These are phyloP conservation scores for Vicia faba DNA, from an alignment of 306 rosid genomes.

Conservation along the genomic window DNA sequence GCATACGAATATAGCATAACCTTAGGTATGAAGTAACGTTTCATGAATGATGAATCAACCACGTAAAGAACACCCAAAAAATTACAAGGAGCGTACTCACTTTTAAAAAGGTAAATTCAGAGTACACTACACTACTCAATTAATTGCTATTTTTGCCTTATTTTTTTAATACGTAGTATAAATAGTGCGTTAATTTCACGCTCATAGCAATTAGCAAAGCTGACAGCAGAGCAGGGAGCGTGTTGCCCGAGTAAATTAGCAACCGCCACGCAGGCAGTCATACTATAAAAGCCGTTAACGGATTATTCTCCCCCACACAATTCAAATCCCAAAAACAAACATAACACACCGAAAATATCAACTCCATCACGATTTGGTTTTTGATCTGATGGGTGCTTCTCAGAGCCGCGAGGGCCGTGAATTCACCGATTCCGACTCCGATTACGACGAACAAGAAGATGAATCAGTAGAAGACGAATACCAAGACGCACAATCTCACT, in stretches of 20 bases:
- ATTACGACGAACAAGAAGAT: constrained; percentile 48
- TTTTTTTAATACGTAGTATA: neutral
- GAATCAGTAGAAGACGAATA: constrained; percentile 40
- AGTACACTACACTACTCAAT: too few species aligned
- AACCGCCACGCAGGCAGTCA: neutral
- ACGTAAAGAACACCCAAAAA: neutral
- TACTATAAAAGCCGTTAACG: constrained; percentile 34
- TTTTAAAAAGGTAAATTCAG: too few species aligned
- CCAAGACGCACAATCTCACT: constrained; percentile 40
- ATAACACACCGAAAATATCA: neutral
- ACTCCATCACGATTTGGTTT: neutral
- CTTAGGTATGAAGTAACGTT: constrained; percentile 17
- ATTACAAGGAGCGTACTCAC: neutral
- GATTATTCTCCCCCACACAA: too few species aligned
- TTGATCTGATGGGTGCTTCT: constrained; percentile 60
- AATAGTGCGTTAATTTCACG: constrained; percentile 38
- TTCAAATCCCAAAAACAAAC: constrained; percentile 2
- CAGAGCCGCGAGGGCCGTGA: constrained; percentile 84
- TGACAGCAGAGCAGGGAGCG: neutral
- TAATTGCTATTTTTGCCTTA: too few species aligned
- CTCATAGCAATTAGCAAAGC: neutral
- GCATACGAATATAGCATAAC: too few species aligned
- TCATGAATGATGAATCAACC: neutral
- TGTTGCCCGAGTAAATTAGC: neutral
- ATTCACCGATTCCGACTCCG: constrained; percentile 51